These are phyloP conservation scores for Lablab purpureus DNA, from an alignment of 306 rosid genomes.

Conservation along the genomic window DNA sequence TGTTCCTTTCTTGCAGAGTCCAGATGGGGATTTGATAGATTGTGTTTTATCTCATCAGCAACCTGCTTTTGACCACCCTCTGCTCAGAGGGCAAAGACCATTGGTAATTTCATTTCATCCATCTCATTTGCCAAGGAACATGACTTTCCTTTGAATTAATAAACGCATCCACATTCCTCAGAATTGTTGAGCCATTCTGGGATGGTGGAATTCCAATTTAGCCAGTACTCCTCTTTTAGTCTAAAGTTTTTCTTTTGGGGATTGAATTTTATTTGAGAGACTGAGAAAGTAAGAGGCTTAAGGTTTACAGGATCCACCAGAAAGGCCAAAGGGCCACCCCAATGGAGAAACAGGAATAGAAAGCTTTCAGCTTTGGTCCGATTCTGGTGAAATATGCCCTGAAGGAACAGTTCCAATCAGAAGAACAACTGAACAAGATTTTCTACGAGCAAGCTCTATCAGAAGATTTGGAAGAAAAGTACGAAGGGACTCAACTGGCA, in stretches of 20 bases:
- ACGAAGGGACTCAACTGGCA: conserved; percentile 85
- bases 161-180: conserved; percentile 28
- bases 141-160: conserved; percentile 18
- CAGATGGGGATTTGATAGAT: conserved; percentile 96
- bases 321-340: conserved; percentile 69
- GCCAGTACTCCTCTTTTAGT: conserved; percentile 8
- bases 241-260: conserved; percentile 27
- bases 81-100: conserved; percentile 76
- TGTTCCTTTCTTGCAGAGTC: conserved; percentile 68
- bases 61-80: conserved; percentile 92
- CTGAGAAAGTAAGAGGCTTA: conserved; percentile 45
- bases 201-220: conserved; percentile 22
- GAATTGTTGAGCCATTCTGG: conserved; percentile 37
- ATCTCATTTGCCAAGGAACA: conserved; percentile 8
- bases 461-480: conserved; percentile 82
- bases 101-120: conserved; percentile 70
- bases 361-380: conserved; percentile 78
- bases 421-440: conserved; percentile 76
- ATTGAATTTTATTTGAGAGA: conserved; percentile 43
- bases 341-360: conserved; percentile 49
- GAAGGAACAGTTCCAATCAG: conserved; percentile 90
- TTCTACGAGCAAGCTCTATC: conserved; percentile 82
- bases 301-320: conserved; percentile 87
- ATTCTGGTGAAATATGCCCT: conserved; percentile 86
- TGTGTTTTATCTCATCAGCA: conserved; percentile 87